Evolutionary conservation across 257 asterid species (phyloP), one percentile per base, ranked within the genome.

Genomic region (Echium plantagineum): DNA sequence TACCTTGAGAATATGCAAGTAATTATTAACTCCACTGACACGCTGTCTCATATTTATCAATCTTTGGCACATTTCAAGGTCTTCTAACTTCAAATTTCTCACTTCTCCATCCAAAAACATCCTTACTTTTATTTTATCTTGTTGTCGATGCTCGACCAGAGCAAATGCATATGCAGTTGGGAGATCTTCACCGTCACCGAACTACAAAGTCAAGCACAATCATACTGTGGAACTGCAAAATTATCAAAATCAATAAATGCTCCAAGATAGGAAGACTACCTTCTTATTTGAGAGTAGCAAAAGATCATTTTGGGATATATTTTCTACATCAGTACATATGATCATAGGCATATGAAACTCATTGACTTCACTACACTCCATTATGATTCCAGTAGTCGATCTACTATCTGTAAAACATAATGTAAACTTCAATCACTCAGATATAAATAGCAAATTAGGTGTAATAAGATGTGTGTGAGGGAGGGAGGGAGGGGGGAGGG

Each of bases 151-250:
- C 83, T 93, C 98, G 66, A 89, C 95, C 64, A 89, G 67, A 7
- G 95, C 98, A 86, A 93, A 93, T 10, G 94, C 97, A 78, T 93
- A 89, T 46, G 86, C 74, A 59, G 71, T 71, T 13, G 98, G 94
- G 66, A 82, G 73, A 35, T 52, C 59, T 74, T 81, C 78, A 60
- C 83, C 87, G 61, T 79, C 88, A 58, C 73, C 96, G 65, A 83
- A 66, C 93, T 85, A 82, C 75, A 74, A 67, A 35, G 52, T 10
- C 20, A 52, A 57, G 35, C 42, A 35, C 58, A 53, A 28, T 17
- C 48, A 18, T 20, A 30, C 15, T 51, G 35, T 22, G 18, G n/a
- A 52, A 30, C 28, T 53, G 17, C 49, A 48, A 63, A 38, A 52
- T 17, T 58, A 18, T 18, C 9, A 30, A 16, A 10, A 47, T 21